Base-by-base conservation (phyloP, 495 filamentous ascomycete species). In the Penicillium coprophilum region DNA sequence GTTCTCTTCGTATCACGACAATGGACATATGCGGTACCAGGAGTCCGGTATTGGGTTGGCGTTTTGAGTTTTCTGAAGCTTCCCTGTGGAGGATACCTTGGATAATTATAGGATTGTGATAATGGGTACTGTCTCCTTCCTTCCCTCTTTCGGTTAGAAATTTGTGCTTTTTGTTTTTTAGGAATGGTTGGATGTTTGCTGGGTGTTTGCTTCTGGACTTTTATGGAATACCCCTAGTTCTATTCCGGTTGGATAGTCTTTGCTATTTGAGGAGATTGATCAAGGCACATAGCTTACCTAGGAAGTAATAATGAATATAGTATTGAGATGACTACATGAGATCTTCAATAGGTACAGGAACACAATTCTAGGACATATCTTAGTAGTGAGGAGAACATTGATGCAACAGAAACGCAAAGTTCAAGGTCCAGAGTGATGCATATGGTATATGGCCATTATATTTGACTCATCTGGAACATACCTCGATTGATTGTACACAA, bases 31-130 rank as follows among this genome's bases (percentile, higher is more conserved):
- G 21, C 61, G 53, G 21, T 65, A 70, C 53, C 64, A 57, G 5
- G 62, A 62, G 7, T 66, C 69, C 10, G 54, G 61, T 17, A 68
- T 77, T 30, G 74, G 74, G 39, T 17, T 77, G 15, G 74, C 74
- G 20, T 77, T 74, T 50, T 77, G 56, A 66, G 24, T 53, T 51
- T 20, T 43, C 12, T 28, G 17, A 27, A 19, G 1, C 21, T 30
- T 34, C 7, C 21, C 36, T 4, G 3, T 20, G 15, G 28, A 24
- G 12, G 30, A 31, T 21, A n/a, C 27, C 40, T 38, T 47, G 24
- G 45, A 23, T 27, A 6, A 2, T 39, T 38, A 1, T 15, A 11
- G 10, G 43, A 36, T 48, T 38, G 32, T 23, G 34, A 49, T 45
- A 28, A 19, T 39, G 13, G 28, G 28, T 31, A 10, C 11, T 9